phyloP scores from a whole-genome alignment of 768 basidiomycete species.

The Lactifluus pinguis region DNA sequence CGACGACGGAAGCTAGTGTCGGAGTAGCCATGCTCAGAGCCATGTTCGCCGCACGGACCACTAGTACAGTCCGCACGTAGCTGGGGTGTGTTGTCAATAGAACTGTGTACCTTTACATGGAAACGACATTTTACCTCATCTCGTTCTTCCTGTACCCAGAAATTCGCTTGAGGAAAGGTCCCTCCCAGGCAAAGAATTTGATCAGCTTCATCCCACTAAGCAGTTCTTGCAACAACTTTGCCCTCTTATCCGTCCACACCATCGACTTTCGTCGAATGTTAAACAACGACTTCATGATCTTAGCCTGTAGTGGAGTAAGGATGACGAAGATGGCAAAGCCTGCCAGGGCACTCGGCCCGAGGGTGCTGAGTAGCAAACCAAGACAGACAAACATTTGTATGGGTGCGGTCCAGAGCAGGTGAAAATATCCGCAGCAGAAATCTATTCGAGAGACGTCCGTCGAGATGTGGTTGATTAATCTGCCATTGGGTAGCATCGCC shows the following conservation, averaged over 20 bases:
- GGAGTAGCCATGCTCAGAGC: slow-evolving; percentile 67
- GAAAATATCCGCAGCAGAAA: slow-evolving; percentile 74
- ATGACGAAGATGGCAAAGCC: slow-evolving; percentile 58
- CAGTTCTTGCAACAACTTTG: slow-evolving; percentile 83
- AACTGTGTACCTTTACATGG: neutral
- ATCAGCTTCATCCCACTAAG: slow-evolving; percentile 85
- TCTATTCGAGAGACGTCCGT: slow-evolving; percentile 89
- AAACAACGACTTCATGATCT: slow-evolving; percentile 67
- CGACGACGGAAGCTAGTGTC: slow-evolving; percentile 68
- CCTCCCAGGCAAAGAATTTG: slow-evolving; percentile 88
- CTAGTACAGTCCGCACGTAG: slow-evolving; percentile 55
- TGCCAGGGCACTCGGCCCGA: slow-evolving; percentile 53
- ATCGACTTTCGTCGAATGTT: slow-evolving; percentile 62
- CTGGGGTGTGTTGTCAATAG: slow-evolving; percentile 25
- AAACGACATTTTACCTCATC: slow-evolving; percentile 34
- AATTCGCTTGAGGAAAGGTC: slow-evolving; percentile 69
- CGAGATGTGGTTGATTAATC: slow-evolving; percentile 89
- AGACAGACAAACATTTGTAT: slow-evolving; percentile 76
- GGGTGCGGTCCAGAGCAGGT: slow-evolving; percentile 69
- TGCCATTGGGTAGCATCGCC: slow-evolving; percentile 74
- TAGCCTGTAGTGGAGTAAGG: slow-evolving; percentile 62
- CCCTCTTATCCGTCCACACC: slow-evolving; percentile 85
- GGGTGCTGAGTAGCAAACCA: slow-evolving; percentile 58
- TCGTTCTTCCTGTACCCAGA: slow-evolving; percentile 62
- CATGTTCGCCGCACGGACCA: slow-evolving; percentile 58